These are phyloP conservation scores for Leccinum broughii DNA, from an alignment of 768 basidiomycete genomes.

Conservation along the genomic window DNA sequence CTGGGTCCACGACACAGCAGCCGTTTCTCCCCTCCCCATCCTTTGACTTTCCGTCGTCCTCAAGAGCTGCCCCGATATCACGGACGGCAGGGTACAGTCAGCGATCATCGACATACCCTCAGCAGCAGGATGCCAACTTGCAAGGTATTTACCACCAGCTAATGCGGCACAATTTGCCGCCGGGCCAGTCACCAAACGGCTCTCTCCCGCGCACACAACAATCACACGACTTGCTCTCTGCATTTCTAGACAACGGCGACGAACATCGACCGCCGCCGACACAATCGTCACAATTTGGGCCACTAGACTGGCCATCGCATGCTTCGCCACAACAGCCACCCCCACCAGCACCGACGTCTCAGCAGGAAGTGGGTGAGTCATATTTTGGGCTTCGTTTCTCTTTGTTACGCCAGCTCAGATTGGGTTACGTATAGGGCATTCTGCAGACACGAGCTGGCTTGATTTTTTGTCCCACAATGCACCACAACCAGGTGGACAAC, in stretches of 20 bases:
- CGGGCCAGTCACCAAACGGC: slow-evolving; percentile 19
- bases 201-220: slow-evolving; percentile 26
- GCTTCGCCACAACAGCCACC: slow-evolving; percentile 25
- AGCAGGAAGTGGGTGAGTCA: slow-evolving; percentile 28
- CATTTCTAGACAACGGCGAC: slow-evolving; percentile 31
- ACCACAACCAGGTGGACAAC: slow-evolving; percentile 27
- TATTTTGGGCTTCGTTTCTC: background rate
- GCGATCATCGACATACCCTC: slow-evolving; percentile 29
- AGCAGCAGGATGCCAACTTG: slow-evolving; percentile 32
- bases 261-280: slow-evolving; percentile 27
- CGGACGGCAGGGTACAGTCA: slow-evolving; percentile 27
- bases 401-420: slow-evolving; percentile 3
- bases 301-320: slow-evolving; percentile 38
- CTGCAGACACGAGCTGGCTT: slow-evolving; percentile 35
- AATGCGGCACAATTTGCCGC: slow-evolving; percentile 29
- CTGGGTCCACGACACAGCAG: slow-evolving; percentile 21
- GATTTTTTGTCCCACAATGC: slow-evolving; percentile 33
- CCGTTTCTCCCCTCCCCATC: slow-evolving; percentile 24
- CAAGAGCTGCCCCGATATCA: slow-evolving; percentile 24
- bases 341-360: slow-evolving; percentile 15
- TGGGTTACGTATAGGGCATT: slow-evolving; percentile 16
- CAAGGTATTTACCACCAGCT: slow-evolving; percentile 35
- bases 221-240: slow-evolving; percentile 30
- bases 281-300: slow-evolving; percentile 25
- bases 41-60: slow-evolving; percentile 34